Evolutionary conservation across 2,329 filamentous ascomycete species (phyloP).

Genomic region (Colletotrichum lini): DNA sequence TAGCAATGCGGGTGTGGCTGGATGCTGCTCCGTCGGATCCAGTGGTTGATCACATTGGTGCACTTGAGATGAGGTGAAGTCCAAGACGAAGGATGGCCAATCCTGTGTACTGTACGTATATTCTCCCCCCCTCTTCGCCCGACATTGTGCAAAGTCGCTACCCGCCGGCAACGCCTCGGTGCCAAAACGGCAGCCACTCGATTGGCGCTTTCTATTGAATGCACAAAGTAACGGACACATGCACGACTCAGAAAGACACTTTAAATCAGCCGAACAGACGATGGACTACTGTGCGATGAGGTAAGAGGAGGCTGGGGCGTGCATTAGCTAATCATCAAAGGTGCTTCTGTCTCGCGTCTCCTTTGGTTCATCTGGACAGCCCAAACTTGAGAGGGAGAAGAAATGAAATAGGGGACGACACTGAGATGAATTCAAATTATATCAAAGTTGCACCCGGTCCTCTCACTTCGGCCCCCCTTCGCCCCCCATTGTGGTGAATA

Average conservation of each 20-base stretch:
- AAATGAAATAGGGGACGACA: background rate
- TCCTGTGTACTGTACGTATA: no score
- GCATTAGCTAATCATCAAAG: constrained; percentile 19
- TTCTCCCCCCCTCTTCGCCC: no score
- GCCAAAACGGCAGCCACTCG: constrained; percentile 10
- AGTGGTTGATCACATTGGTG: background rate
- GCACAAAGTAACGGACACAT: background rate
- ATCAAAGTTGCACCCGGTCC: background rate
- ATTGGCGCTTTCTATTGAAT: background rate
- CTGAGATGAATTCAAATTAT: background rate
- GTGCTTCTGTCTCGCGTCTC: background rate
- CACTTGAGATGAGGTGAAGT: background rate
- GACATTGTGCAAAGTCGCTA: background rate
- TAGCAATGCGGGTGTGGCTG: background rate
- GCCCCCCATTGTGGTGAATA: background rate
- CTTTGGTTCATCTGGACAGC: no score
- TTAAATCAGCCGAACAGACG: constrained; percentile 12
- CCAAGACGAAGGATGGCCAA: background rate
- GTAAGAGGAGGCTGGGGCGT: constrained; percentile 1
- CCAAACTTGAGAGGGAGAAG: background rate
- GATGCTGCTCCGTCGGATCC: background rate
- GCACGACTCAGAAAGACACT: constrained; percentile 6
- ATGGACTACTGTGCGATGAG: constrained; percentile 9
- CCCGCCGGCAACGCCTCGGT: background rate
- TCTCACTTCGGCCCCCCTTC: background rate